Conservation (phyloP, 768 basidiomycete species). For the Leccinum variicolor region DNA sequence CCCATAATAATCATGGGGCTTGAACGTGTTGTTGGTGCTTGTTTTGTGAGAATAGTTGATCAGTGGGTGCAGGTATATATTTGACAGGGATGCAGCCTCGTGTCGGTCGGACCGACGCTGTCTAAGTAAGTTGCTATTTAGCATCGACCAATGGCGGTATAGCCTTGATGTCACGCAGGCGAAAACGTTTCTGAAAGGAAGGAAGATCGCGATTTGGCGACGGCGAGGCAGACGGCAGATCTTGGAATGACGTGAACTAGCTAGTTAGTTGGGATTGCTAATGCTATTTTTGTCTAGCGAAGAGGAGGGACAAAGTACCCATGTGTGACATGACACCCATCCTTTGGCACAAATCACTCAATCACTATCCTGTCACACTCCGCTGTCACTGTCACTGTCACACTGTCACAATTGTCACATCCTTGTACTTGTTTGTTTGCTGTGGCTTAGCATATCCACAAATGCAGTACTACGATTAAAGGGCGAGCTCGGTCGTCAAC, state of each 20-base stretch:
- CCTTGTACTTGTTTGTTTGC: constrained; percentile 14
- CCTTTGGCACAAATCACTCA: constrained; percentile 34
- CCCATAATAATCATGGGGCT: neutral
- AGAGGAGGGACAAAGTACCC: constrained; percentile 9
- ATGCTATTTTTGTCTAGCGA: neutral
- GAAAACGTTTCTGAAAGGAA: constrained; percentile 12
- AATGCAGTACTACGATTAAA: constrained; percentile 26
- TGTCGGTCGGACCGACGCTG: constrained; percentile 7
- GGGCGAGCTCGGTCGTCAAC: constrained; percentile 38
- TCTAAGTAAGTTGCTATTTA: constrained; percentile 3
- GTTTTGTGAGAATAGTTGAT: constrained; percentile 4
- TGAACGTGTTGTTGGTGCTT: neutral
- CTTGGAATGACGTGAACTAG: too few species aligned
- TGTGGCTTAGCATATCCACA: constrained; percentile 24
- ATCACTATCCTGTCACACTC: constrained; percentile 2
- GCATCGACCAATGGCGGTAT: constrained; percentile 19
- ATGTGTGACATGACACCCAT: neutral
- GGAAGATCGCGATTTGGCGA: neutral
- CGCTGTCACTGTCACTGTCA: constrained; percentile 11
- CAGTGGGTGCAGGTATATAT: neutral
- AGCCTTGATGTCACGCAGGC: constrained; percentile 22
- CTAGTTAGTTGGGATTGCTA: too few species aligned
- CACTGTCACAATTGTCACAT: neutral
- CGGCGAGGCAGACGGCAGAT: neutral
- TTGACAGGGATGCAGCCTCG: neutral